phyloP scores from a whole-genome alignment of 352 stramenopile species.

The Globisporangium paroecandrum region DNA sequence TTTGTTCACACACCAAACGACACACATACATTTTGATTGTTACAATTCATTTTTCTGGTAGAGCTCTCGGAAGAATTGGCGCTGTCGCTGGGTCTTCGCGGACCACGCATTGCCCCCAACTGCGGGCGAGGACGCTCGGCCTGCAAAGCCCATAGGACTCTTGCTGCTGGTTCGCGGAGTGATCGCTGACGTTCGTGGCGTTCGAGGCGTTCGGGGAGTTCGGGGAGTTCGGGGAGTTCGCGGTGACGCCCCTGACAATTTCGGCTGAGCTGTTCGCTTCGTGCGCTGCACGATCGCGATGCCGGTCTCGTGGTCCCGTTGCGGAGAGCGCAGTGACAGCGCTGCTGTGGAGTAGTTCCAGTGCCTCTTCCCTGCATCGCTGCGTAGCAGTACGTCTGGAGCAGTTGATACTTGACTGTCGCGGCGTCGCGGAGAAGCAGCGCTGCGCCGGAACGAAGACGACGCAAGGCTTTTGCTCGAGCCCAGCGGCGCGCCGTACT shows the following conservation, averaged over 20 bases:
- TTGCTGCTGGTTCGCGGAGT: constrained; percentile 10
- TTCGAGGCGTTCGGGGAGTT: background rate
- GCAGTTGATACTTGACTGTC: constrained; percentile 19
- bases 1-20: background rate
- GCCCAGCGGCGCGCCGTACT: constrained; percentile 15
- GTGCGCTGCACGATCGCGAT: constrained; percentile 20
- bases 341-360: constrained; percentile 43
- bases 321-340: constrained; percentile 37
- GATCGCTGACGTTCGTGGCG: background rate
- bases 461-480: constrained; percentile 13
- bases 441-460: constrained; percentile 7
- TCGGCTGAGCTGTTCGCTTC: constrained; percentile 10
- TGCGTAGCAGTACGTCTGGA: constrained; percentile 42
- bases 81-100: constrained; percentile 20
- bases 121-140: background rate
- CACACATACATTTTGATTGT: background rate
- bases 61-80: constrained; percentile 35
- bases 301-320: constrained; percentile 12
- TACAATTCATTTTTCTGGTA: constrained; percentile 6
- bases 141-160: background rate
- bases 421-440: constrained; percentile 14
- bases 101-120: background rate
- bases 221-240: constrained; percentile 14
- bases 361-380: constrained; percentile 38
- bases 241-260: background rate